phyloP scores from a whole-genome alignment of 495 filamentous ascomycete species.

The Daldinia bambusicola region DNA sequence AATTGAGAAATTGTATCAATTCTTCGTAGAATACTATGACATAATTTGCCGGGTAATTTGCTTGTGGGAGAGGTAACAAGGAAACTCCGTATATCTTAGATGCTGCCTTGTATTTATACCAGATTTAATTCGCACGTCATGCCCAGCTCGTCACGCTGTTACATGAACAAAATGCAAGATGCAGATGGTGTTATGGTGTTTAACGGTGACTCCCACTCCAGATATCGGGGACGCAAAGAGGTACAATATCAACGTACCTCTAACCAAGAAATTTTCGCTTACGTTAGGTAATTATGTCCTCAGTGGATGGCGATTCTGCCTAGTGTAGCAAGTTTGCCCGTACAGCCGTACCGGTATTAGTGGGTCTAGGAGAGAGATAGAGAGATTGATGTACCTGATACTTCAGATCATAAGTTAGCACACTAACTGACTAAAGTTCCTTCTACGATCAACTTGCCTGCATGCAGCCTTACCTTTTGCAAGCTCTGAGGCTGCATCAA shows the following conservation, averaged over 20 bases:
- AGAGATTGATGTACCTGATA: constrained; percentile 12
- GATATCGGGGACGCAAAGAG: constrained; percentile 8
- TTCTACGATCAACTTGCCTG: constrained; percentile 18
- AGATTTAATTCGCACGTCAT: constrained; percentile 26
- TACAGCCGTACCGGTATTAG: not conserved
- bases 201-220: constrained; percentile 27
- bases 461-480: constrained; percentile 39
- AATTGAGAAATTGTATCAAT: not conserved
- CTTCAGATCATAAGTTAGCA: not conserved
- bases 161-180: not conserved
- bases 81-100: not conserved
- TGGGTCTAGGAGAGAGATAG: not conserved
- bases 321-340: too few species aligned
- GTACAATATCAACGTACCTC: not conserved
- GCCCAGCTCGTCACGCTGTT: constrained; percentile 16
- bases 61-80: not conserved
- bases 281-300: constrained; percentile 42
- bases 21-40: not conserved
- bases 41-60: not conserved
- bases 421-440: constrained; percentile 2
- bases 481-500: constrained; percentile 42
- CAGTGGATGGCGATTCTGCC: constrained; percentile 29
- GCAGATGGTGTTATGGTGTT: not conserved
- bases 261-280: constrained; percentile 38
- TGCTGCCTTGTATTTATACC: constrained; percentile 15